Percentiles rank a stretch among this genome's conserved stretches.
Evolutionary conservation across 257 asterid genomes (phyloP).

Genomic region (Solanum bulbocastanum): DNA sequence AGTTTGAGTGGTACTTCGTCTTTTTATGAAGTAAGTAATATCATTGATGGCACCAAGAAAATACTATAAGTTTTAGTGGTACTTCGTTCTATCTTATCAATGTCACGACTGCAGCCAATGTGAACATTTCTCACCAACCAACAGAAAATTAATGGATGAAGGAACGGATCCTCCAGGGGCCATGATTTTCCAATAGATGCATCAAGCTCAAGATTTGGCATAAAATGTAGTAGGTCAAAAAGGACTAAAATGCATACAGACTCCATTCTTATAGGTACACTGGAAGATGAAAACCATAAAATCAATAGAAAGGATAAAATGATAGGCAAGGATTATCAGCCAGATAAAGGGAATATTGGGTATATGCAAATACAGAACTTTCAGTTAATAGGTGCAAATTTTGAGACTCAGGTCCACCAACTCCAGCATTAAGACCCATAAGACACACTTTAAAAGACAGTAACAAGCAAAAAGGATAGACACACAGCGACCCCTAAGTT

Average conservation of each 20-base stretch:
- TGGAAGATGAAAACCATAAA: background rate
- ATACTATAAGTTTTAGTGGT: background rate
- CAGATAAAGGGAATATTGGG: background rate
- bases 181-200: background rate
- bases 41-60: background rate
- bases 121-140: background rate
- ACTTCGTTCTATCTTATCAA: background rate
- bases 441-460: background rate
- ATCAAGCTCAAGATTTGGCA: background rate
- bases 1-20: background rate
- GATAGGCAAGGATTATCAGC: background rate
- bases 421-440: background rate
- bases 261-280: background rate
- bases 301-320: background rate
- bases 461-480: background rate
- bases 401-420: background rate
- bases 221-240: background rate
- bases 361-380: background rate
- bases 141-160: background rate
- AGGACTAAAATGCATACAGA: background rate
- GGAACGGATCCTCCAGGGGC: background rate
- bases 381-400: background rate
- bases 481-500: background rate
- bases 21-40: background rate
- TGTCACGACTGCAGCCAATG: background rate